phyloP scores from a whole-genome alignment of 1,284 basidiomycete species.

The Tilletia indica region DNA sequence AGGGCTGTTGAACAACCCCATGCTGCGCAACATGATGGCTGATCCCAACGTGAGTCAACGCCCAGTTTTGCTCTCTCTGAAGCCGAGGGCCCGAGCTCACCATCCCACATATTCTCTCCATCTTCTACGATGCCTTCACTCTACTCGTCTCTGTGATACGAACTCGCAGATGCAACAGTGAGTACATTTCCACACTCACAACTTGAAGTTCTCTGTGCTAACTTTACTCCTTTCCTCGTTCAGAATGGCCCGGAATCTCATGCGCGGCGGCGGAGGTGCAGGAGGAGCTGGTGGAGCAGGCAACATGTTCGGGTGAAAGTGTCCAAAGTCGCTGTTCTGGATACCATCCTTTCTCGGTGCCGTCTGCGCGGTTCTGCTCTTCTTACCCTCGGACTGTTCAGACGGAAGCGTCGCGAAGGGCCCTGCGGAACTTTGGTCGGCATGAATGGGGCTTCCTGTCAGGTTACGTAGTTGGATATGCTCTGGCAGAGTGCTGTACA shows the following conservation, averaged over 20 bases:
- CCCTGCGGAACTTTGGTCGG: too few relatives aligned
- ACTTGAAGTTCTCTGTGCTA: not conserved
- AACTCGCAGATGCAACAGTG: constrained; percentile 46
- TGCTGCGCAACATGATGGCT: constrained; percentile 10
- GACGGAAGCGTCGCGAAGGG: too few relatives aligned
- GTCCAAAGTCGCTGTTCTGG: not conserved
- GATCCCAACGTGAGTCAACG: constrained; percentile 25
- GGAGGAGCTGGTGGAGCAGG: constrained; percentile 22
- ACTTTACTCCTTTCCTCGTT: not conserved
- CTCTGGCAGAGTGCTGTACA: too few relatives aligned
- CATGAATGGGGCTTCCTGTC: too few relatives aligned
- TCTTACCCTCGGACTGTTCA: too few relatives aligned
- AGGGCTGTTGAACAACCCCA: constrained; percentile 66
- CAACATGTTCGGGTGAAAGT: constrained; percentile 23
- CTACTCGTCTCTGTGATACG: constrained; percentile 31
- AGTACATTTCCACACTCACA: not conserved
- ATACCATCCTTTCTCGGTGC: not conserved
- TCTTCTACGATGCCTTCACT: constrained; percentile 51
- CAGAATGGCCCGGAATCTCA: constrained; percentile 38
- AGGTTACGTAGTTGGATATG: too few relatives aligned
- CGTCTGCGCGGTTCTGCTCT: not conserved
- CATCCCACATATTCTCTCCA: constrained; percentile 31
- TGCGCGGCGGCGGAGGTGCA: constrained; percentile 36
- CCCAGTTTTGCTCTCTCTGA: not conserved
- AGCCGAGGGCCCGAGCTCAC: constrained; percentile 20